These are phyloP conservation scores for Typha latifolia DNA, from an alignment of 176 grass and related monocot genomes.

Conservation along the genomic window DNA sequence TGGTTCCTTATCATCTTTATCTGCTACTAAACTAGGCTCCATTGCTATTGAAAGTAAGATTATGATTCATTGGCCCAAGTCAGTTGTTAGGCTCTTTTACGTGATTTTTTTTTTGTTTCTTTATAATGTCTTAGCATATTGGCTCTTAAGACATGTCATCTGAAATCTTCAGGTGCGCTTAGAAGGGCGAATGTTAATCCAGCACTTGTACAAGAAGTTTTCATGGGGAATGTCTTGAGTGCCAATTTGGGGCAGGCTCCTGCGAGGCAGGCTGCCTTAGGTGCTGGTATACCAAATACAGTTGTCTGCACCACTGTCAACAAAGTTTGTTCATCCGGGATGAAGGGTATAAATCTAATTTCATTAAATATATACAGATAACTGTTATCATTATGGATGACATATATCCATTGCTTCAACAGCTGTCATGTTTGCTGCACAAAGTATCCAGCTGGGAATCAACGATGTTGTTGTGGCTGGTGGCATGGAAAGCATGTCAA, in stretches of 20 bases:
- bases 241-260: slow-evolving; percentile 94
- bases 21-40: slow-evolving; percentile 79
- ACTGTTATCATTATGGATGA: neutral
- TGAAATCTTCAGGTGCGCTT: slow-evolving; percentile 45
- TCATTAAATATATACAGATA: neutral
- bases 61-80: neutral
- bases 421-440: slow-evolving; percentile 82
- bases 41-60: slow-evolving; percentile 61
- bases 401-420: slow-evolving; percentile 9
- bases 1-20: slow-evolving; percentile 67
- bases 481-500: slow-evolving; percentile 99
- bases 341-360: slow-evolving; percentile 52
- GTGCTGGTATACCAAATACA: slow-evolving; percentile 68
- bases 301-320: slow-evolving; percentile 85
- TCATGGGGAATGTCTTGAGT: slow-evolving; percentile 89
- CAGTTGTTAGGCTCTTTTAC: neutral
- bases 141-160: neutral
- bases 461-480: slow-evolving; percentile 80
- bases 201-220: slow-evolving; percentile 84
- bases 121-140: neutral
- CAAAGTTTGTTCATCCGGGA: slow-evolving; percentile 92
- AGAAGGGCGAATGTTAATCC: slow-evolving; percentile 51
- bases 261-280: slow-evolving; percentile 72
- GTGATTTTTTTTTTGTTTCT: neutral
- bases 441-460: slow-evolving; percentile 80